Conservation (phyloP, 1,284 basidiomycete species). For the Fomitopsis schrenkii region DNA sequence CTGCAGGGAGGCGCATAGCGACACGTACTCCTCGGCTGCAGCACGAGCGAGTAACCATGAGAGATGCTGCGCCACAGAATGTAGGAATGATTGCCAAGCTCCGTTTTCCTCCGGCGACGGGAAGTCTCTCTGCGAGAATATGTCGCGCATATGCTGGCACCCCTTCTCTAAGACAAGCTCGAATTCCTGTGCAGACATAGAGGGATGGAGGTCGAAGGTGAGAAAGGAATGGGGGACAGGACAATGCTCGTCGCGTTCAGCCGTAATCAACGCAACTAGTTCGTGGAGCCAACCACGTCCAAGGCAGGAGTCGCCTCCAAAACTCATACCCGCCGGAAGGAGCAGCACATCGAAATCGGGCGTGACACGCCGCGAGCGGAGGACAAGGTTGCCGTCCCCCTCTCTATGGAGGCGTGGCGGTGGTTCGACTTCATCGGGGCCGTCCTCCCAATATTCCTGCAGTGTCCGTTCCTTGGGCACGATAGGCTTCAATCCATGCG, state of each 20-base stretch:
- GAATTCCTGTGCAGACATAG: constrained; percentile 20
- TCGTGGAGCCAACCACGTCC: constrained; percentile 55
- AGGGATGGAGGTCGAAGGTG: constrained; percentile 14
- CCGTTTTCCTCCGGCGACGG: constrained; percentile 27
- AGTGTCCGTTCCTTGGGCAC: constrained; percentile 6
- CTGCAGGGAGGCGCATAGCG: constrained; percentile 31
- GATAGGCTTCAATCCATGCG: background rate
- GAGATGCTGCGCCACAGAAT: constrained; percentile 19
- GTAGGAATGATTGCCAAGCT: constrained; percentile 22
- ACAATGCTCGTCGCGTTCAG: constrained; percentile 6
- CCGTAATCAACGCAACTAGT: constrained; percentile 37
- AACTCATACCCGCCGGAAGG: constrained; percentile 48
- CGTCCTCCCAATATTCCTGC: constrained; percentile 13
- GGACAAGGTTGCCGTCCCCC: background rate
- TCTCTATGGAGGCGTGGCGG: background rate
- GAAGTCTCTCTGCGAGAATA: constrained; percentile 36
- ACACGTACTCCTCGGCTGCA: constrained; percentile 9
- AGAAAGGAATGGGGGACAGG: constrained; percentile 13
- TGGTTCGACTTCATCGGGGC: constrained; percentile 8
- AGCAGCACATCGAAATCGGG: constrained; percentile 46
- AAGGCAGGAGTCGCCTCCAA: constrained; percentile 46
- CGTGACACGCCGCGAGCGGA: constrained; percentile 24
- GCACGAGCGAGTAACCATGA: constrained; percentile 22
- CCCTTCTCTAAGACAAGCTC: constrained; percentile 15
- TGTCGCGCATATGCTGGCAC: constrained; percentile 19